Base-by-base conservation (phyloP, 2,329 filamentous ascomycete species). In the Hymenoscyphus infarciens region DNA sequence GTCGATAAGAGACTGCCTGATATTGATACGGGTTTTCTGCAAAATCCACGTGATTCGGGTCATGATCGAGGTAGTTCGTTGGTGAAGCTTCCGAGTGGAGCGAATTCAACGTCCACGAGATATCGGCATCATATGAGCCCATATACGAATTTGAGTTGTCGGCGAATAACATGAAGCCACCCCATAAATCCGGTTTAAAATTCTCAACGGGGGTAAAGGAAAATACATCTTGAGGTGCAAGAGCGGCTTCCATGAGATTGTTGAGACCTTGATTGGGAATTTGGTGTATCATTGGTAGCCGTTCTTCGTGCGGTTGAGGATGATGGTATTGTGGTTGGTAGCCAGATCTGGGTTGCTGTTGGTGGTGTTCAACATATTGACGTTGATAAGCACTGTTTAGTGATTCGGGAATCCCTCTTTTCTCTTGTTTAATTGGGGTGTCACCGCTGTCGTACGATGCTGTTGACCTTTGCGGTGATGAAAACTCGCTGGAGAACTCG, bases 81-180 rank as follows among this genome's bases (percentile, higher is more conserved):
- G 69, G 68, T 3, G 69, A 69, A 10, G 55, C 31, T 39, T 70
- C 69, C 0, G 63, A 63, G 11, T 66, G 62, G 27, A 69, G 62
- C 52, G 67, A 67, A n/a, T 68, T 64, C 19, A 72, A 49, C 8
- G 69, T 68, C 70, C 69, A 72, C 5, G 71, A 72, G 42, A 72
- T 73, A 60, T 72, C 69, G 10, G 69, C 70, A 64, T 72, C 69
- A 58, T 73, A 73, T 5, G 71, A 61, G 35, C 71, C 71, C 69
- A 71, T 71, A 42, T 70, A 70, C 13, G 66, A 58, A 54, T 52
- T 68, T 3, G 66, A 53, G 10, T 56, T 65, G 27, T 71, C 68
- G 7, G 65, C 68, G 49, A 67, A 66, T 53, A 65, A 59, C 68
- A 72, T 70, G 59, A 72, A 72, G 3, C 69, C 71, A 63, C 68